Evolutionary conservation across 1,284 basidiomycete species (phyloP).

Genomic region (Hemileia vastatrix): DNA sequence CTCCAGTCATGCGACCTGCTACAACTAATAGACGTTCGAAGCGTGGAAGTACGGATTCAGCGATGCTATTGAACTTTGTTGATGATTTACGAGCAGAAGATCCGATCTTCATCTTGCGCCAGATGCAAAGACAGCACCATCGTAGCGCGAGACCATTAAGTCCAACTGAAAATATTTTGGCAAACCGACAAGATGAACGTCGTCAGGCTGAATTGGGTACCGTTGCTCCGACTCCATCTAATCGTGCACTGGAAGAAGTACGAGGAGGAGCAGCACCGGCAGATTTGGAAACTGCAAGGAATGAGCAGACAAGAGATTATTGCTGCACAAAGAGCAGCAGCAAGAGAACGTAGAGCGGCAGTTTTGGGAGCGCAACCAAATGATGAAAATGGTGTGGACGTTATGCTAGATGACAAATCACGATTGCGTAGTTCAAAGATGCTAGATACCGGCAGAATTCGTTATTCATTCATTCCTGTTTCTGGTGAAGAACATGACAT

Average conservation of each 20-base stretch:
- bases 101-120: constrained; percentile 70
- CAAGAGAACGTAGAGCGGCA: constrained; percentile 73
- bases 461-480: constrained; percentile 80
- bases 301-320: constrained; percentile 58
- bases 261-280: constrained; percentile 3
- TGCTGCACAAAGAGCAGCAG: too few relatives aligned
- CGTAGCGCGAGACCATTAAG: too few relatives aligned
- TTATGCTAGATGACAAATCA: constrained; percentile 68
- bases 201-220: constrained; percentile 24
- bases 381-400: constrained; percentile 71
- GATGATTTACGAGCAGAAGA: constrained; percentile 72
- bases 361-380: constrained; percentile 75
- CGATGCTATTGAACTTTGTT: too few relatives aligned
- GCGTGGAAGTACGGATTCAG: too few relatives aligned
- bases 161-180: too few relatives aligned
- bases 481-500: constrained; percentile 77
- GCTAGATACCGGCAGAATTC: constrained; percentile 51
- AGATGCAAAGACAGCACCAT: constrained; percentile 31
- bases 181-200: constrained; percentile 18
- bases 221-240: constrained; percentile 26
- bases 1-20: too few relatives aligned
- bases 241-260: constrained; percentile 47
- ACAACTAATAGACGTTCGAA: too few relatives aligned
- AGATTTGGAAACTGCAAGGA: neutral
- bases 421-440: constrained; percentile 70